Evolutionary conservation across 352 stramenopile genomes (phyloP).

Genomic region (Vaucheria bursata): DNA sequence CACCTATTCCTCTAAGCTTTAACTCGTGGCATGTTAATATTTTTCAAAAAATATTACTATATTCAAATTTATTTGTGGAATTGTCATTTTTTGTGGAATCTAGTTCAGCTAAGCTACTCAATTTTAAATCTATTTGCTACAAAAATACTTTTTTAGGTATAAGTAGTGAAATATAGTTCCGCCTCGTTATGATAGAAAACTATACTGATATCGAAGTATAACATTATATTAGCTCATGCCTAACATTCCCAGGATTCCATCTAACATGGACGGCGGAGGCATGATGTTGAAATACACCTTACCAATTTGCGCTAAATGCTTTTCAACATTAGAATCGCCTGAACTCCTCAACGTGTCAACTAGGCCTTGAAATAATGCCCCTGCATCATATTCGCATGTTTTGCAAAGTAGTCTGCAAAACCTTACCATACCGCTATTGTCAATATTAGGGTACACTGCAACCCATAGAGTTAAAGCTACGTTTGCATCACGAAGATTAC

Average conservation of each 20-base stretch:
- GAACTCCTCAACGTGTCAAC: background rate
- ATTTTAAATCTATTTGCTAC: background rate
- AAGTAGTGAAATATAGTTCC: background rate
- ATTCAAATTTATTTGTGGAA: too few relatives aligned
- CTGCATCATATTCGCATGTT: slow-evolving; percentile 43
- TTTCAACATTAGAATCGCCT: background rate
- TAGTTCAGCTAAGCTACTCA: background rate
- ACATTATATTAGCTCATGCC: background rate
- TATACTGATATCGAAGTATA: background rate
- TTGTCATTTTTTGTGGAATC: too few relatives aligned
- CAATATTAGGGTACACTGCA: slow-evolving; percentile 3
- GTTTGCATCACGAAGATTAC: slow-evolving; percentile 42
- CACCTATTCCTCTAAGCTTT: too few relatives aligned
- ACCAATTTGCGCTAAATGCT: slow-evolving; percentile 2
- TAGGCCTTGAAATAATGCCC: slow-evolving; percentile 23
- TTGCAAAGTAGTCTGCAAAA: slow-evolving; percentile 32
- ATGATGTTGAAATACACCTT: slow-evolving; percentile 28
- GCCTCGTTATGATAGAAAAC: background rate
- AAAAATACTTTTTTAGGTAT: background rate
- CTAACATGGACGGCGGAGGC: slow-evolving; percentile 28
- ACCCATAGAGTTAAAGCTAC: slow-evolving; percentile 15
- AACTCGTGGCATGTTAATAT: too few relatives aligned
- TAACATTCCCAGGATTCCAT: slow-evolving; percentile 43
- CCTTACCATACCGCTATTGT: slow-evolving; percentile 2
- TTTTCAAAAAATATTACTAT: too few relatives aligned